Evolutionary conservation across 1,139 yeast species (phyloP).

Genomic region (Schwanniomyces etchellsii): DNA sequence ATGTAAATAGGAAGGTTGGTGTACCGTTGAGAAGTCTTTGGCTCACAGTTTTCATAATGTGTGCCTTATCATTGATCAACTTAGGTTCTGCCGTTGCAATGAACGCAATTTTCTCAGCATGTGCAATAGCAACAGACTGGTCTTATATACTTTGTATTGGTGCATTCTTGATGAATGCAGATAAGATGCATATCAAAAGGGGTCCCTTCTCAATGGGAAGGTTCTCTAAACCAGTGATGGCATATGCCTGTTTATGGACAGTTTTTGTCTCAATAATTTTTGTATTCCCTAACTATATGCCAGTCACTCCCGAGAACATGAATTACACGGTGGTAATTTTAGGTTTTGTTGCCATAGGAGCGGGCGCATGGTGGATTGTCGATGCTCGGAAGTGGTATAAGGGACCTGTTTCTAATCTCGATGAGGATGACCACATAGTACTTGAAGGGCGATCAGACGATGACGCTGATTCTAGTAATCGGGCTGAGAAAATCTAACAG

Average conservation of each 20-base stretch:
- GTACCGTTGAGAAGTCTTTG: conserved; percentile 20
- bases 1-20: conserved; percentile 13
- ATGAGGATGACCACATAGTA: background rate
- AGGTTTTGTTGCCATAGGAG: conserved; percentile 24
- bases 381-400: conserved; percentile 16
- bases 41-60: conserved; percentile 13
- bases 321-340: conserved; percentile 33
- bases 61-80: conserved; percentile 17
- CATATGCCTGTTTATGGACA: conserved; percentile 22
- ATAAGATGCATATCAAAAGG: conserved; percentile 7
- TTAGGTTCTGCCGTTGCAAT: conserved; percentile 22
- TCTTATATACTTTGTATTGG: conserved; percentile 25
- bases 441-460: background rate
- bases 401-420: conserved; percentile 10
- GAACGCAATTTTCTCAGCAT: conserved; percentile 23
- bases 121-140: conserved; percentile 24
- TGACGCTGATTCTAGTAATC: background rate
- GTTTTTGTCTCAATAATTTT: conserved; percentile 24
- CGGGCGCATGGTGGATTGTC: conserved; percentile 22
- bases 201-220: conserved; percentile 22
- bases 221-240: conserved; percentile 17
- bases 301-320: conserved; percentile 28
- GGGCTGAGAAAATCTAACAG: background rate
- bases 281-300: conserved; percentile 21
- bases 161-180: conserved; percentile 15